Evolutionary conservation across 495 filamentous ascomycete genomes (phyloP).

Genomic region (Pseudotulostoma volvatum): DNA sequence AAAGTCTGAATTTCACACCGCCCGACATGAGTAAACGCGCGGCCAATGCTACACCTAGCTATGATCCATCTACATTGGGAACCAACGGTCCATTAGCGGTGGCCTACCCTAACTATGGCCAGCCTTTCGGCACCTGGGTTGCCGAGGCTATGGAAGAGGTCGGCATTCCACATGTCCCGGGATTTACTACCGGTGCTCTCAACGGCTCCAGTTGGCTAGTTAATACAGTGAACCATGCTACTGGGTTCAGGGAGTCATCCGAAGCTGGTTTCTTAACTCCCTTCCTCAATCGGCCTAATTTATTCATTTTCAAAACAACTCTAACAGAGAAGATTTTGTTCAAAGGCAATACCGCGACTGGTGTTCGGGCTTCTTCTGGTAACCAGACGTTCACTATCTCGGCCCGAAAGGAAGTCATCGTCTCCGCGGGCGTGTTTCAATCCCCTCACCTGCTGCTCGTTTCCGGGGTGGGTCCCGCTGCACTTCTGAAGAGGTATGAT

Average conservation of each 20-base stretch:
- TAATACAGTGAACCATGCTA: slow-evolving; percentile 12
- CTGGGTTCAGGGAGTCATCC: slow-evolving; percentile 11
- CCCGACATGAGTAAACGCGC: slow-evolving; percentile 21
- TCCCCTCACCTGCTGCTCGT: slow-evolving; percentile 36
- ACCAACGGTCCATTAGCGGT: slow-evolving; percentile 31
- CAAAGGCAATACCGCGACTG: slow-evolving; percentile 27
- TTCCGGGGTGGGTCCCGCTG: slow-evolving; percentile 33
- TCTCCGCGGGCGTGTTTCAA: slow-evolving; percentile 29
- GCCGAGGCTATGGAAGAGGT: slow-evolving; percentile 15
- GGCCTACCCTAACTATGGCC: slow-evolving; percentile 32
- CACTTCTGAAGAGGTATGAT: slow-evolving; percentile 16
- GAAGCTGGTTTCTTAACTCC: slow-evolving; percentile 15
- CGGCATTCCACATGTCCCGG: slow-evolving; percentile 16
- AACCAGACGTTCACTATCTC: slow-evolving; percentile 17
- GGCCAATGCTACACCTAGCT: slow-evolving; percentile 29
- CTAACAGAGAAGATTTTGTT: slow-evolving; percentile 34
- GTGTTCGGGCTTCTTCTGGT: slow-evolving; percentile 35
- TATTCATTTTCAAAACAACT: slow-evolving; percentile 28
- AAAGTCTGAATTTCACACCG: slow-evolving; percentile 33
- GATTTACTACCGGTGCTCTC: no score
- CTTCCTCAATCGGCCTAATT: not conserved
- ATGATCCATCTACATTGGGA: slow-evolving; percentile 19
- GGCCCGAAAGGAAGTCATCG: slow-evolving; percentile 29
- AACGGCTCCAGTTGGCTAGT: slow-evolving; percentile 19
- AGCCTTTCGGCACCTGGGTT: slow-evolving; percentile 25